Evolutionary conservation across 1,284 basidiomycete species (phyloP).

Genomic region (Tilletia caries): DNA sequence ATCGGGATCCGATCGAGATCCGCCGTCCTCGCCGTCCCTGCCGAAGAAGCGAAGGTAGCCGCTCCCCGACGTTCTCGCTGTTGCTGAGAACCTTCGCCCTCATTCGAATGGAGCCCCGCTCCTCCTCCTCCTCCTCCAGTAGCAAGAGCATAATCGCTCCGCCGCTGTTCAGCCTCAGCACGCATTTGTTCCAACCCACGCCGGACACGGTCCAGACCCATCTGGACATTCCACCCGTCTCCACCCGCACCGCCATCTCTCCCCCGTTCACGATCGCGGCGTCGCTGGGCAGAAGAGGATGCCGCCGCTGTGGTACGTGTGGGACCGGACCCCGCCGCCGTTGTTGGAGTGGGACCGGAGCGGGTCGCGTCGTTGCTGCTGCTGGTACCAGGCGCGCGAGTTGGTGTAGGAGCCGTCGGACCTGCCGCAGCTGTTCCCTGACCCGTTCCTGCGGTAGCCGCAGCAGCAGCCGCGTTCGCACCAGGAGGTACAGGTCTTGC

Average conservation of each 20-base stretch:
- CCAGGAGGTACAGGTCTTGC: constrained; percentile 22
- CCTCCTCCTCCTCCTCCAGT: too few relatives aligned
- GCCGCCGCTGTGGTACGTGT: too few relatives aligned
- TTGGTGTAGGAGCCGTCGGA: constrained; percentile 45
- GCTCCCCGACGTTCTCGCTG: too few relatives aligned
- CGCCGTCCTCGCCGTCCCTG: too few relatives aligned
- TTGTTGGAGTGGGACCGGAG: constrained; percentile 1
- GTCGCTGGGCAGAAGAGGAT: neutral
- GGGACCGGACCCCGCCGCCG: too few relatives aligned
- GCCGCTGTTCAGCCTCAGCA: constrained; percentile 47
- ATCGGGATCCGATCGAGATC: constrained; percentile 11
- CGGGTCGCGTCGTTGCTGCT: neutral
- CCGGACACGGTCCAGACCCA: constrained; percentile 35
- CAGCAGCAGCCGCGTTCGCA: neutral
- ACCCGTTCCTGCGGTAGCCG: constrained; percentile 15
- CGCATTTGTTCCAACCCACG: constrained; percentile 56
- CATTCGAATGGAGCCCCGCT: too few relatives aligned
- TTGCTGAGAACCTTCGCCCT: too few relatives aligned
- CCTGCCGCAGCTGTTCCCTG: constrained; percentile 21
- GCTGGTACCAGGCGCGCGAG: constrained; percentile 19
- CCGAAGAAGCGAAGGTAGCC: too few relatives aligned
- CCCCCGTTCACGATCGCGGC: constrained; percentile 16
- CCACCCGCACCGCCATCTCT: constrained; percentile 19
- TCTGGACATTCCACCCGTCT: constrained; percentile 19
- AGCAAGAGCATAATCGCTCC: neutral